Evolutionary conservation across 306 rosid genomes (phyloP).

Genomic region (Castanea mollissima): DNA sequence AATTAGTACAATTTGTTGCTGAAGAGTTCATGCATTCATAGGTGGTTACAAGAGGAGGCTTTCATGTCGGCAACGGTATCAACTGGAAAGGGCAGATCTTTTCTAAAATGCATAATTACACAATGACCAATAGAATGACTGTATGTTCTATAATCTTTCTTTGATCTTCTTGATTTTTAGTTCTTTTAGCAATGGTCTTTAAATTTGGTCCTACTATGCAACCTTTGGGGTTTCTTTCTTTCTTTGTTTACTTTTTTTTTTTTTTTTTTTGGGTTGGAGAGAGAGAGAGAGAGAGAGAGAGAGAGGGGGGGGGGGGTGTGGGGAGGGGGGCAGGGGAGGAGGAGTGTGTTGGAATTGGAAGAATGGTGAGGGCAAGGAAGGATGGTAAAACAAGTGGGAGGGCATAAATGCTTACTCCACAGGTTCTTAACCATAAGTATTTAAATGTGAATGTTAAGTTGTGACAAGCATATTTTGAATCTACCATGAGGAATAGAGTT

Average conservation of each 20-base stretch:
- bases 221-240: no score
- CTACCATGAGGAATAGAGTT: not conserved
- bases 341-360: not conserved
- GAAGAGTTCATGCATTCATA: slow-evolving; percentile 30
- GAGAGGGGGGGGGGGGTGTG: no score
- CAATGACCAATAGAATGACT: slow-evolving; percentile 97
- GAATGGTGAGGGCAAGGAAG: not conserved
- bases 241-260: no score
- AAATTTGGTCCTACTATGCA: no score
- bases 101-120: slow-evolving; percentile 98
- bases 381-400: not conserved
- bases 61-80: slow-evolving; percentile 99
- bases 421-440: not conserved
- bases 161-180: slow-evolving; percentile 14
- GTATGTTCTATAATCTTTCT: slow-evolving; percentile 45
- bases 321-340: no score
- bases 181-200: no score
- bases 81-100: slow-evolving; percentile 99
- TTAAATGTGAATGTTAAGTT: not conserved
- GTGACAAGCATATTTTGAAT: not conserved
- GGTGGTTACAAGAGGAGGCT: slow-evolving; percentile 99
- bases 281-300: no score
- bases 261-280: no score
- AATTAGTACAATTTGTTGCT: slow-evolving; percentile 14
- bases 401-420: not conserved